Evolutionary conservation across 1,284 basidiomycete genomes (phyloP).

Genomic region (Ceratobasidium sp.): DNA sequence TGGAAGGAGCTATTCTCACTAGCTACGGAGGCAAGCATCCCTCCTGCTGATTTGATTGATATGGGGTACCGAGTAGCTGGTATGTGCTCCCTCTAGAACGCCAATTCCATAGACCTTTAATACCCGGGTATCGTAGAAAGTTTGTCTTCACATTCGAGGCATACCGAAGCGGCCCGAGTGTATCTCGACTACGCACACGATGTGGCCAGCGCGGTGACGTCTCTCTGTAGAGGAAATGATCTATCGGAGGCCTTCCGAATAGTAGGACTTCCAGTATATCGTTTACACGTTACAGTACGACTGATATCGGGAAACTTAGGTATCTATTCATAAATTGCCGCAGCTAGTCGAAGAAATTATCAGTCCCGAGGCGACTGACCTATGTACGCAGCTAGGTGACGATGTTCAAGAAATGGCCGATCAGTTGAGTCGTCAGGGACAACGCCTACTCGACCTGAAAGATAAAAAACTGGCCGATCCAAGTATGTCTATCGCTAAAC

Average conservation of each 20-base stretch:
- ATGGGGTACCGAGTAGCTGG: slow-evolving; percentile 83
- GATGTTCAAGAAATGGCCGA: slow-evolving; percentile 89
- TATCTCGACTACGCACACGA: slow-evolving; percentile 89
- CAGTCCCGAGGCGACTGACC: slow-evolving; percentile 83
- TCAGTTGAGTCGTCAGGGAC: slow-evolving; percentile 87
- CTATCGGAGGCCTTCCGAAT: slow-evolving; percentile 90
- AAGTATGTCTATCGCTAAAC: slow-evolving; percentile 61
- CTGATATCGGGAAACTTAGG: not conserved
- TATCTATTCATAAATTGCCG: slow-evolving; percentile 64
- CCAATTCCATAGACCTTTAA: not conserved
- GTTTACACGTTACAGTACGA: slow-evolving; percentile 9
- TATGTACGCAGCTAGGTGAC: slow-evolving; percentile 79
- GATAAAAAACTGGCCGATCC: slow-evolving; percentile 83
- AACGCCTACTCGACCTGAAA: slow-evolving; percentile 83
- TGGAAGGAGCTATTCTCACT: slow-evolving; percentile 94
- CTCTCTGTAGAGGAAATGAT: slow-evolving; percentile 82
- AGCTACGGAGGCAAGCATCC: slow-evolving; percentile 64
- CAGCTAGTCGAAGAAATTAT: slow-evolving; percentile 83
- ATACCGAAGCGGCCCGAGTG: slow-evolving; percentile 84
- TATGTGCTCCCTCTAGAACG: slow-evolving; percentile 57
- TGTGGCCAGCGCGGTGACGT: slow-evolving; percentile 80
- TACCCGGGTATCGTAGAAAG: slow-evolving; percentile 69
- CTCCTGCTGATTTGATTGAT: slow-evolving; percentile 68
- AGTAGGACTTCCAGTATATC: slow-evolving; percentile 60
- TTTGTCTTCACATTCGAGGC: slow-evolving; percentile 80